Conservation (phyloP, 768 basidiomycete genomes). For the Trametes gibbosa region DNA sequence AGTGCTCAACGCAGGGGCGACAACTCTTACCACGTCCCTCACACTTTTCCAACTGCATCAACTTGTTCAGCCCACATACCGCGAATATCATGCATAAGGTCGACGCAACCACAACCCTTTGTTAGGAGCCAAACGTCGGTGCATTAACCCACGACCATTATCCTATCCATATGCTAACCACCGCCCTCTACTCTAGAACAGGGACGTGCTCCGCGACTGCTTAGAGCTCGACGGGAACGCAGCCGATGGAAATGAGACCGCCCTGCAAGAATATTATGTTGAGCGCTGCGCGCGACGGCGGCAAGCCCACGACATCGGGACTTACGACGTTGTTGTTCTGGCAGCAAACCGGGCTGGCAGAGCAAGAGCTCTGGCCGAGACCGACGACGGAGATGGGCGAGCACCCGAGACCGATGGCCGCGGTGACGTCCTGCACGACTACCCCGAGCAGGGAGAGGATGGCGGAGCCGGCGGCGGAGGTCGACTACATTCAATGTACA, state of each 20-base stretch:
- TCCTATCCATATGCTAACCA: neutral
- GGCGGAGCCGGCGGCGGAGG: constrained; percentile 1
- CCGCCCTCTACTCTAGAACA: neutral
- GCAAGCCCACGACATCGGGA: neutral
- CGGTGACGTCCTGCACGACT: neutral
- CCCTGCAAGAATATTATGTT: neutral
- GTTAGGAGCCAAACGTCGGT: constrained; percentile 1
- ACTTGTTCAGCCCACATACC: no score
- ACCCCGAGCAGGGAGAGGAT: constrained; percentile 1
- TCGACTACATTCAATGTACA: no score
- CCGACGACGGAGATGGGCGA: constrained; percentile 16
- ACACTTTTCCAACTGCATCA: neutral
- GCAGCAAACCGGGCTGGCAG: constrained; percentile 15
- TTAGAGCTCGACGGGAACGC: constrained; percentile 15
- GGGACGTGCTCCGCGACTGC: neutral
- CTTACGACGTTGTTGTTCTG: constrained; percentile 20
- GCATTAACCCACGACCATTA: constrained; percentile 7
- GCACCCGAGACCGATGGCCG: constrained; percentile 8
- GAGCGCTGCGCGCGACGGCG: neutral
- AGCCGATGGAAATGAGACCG: constrained; percentile 17
- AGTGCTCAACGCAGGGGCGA: no score
- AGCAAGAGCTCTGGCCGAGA: constrained; percentile 8
- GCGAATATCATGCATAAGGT: no score
- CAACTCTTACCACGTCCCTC: no score
- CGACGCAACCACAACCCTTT: no score